Conservation (phyloP, 2,329 filamentous ascomycete genomes). For the Neospermospora avenae region DNA sequence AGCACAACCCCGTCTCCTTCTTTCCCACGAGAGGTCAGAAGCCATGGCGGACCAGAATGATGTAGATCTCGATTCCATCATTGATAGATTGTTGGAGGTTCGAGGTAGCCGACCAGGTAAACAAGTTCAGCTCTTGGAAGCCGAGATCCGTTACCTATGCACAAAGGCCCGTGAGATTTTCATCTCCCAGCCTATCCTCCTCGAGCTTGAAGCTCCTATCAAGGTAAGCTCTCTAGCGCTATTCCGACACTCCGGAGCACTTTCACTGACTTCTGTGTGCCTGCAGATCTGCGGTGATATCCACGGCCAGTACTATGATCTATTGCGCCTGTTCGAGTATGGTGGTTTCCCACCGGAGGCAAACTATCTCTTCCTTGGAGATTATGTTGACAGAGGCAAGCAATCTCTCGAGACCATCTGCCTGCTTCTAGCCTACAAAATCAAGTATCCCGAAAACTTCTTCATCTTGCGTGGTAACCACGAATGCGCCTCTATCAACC, state of each 20-base stretch:
- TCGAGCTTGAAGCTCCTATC: slow-evolving; percentile 97
- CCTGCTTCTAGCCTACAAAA: slow-evolving; percentile 95
- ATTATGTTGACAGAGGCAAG: slow-evolving; percentile 98
- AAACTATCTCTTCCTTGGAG: slow-evolving; percentile 98
- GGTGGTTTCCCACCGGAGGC: slow-evolving; percentile 97
- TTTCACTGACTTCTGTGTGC: slow-evolving; percentile 7
- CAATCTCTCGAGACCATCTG: slow-evolving; percentile 99
- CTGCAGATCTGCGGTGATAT: slow-evolving; percentile 96
- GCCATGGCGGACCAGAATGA: slow-evolving; percentile 77
- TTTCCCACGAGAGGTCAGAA: slow-evolving; percentile 34
- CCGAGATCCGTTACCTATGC: slow-evolving; percentile 95
- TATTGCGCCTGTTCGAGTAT: slow-evolving; percentile 95
- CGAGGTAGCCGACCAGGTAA: slow-evolving; percentile 96
- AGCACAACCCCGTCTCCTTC: slow-evolving; percentile 29
- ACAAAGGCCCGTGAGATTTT: slow-evolving; percentile 99
- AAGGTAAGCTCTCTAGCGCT: slow-evolving; percentile 62
- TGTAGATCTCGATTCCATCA: slow-evolving; percentile 98
- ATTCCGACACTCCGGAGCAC: not conserved
- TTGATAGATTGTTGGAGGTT: slow-evolving; percentile 95
- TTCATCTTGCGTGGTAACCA: slow-evolving; percentile 98
- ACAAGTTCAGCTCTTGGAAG: slow-evolving; percentile 94
- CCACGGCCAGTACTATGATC: slow-evolving; percentile 98
- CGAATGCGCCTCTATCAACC: slow-evolving; percentile 98
- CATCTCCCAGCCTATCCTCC: slow-evolving; percentile 96
- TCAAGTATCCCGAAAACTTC: slow-evolving; percentile 99